A percentile compares a stretch with the other conserved stretches of the same genome.
Evolutionary conservation across 352 stramenopile species (phyloP).

Genomic region (Pythium apleroticum): DNA sequence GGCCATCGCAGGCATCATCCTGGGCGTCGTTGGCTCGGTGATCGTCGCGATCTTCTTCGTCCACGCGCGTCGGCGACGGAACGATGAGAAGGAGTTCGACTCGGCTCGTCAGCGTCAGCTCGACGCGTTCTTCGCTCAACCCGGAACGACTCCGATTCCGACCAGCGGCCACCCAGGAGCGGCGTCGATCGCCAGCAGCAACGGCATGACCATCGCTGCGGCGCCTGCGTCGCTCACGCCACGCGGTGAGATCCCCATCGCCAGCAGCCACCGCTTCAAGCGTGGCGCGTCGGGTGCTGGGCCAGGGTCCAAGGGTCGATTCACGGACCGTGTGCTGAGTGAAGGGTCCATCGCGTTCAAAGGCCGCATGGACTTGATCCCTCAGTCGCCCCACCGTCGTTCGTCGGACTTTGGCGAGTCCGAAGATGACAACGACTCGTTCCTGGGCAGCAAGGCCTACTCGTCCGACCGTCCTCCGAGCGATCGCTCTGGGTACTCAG

Average conservation of each 20-base stretch:
- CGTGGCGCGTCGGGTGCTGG: constrained; percentile 4
- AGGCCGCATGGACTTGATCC: constrained; percentile 16
- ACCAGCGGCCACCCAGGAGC: constrained; percentile 17
- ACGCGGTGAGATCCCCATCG: constrained; percentile 28
- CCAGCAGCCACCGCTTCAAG: constrained; percentile 48
- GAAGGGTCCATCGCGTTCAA: constrained; percentile 11
- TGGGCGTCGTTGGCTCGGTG: constrained; percentile 46
- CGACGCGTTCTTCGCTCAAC: constrained; percentile 16
- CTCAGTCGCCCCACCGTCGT: constrained; percentile 2
- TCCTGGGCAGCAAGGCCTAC: constrained; percentile 23
- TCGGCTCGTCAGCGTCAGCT: constrained; percentile 24
- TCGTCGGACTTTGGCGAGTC: constrained; percentile 18
- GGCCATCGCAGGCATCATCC: constrained; percentile 40
- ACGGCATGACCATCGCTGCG: constrained; percentile 19
- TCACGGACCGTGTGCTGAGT: constrained; percentile 15
- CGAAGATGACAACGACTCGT: constrained; percentile 6
- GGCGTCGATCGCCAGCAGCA: constrained; percentile 15
- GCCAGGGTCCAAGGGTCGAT: constrained; percentile 4
- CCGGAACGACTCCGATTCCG: constrained; percentile 4
- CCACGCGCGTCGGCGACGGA: constrained; percentile 32
- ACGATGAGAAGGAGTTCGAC: constrained; percentile 19
- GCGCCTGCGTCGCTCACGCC: constrained; percentile 9
- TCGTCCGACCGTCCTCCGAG: constrained; percentile 15
- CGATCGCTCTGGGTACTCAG: neutral
- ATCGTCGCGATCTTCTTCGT: constrained; percentile 60